phyloP scores from a whole-genome alignment of 2,329 filamentous ascomycete genomes.

The Exutisphaerella laricina region DNA sequence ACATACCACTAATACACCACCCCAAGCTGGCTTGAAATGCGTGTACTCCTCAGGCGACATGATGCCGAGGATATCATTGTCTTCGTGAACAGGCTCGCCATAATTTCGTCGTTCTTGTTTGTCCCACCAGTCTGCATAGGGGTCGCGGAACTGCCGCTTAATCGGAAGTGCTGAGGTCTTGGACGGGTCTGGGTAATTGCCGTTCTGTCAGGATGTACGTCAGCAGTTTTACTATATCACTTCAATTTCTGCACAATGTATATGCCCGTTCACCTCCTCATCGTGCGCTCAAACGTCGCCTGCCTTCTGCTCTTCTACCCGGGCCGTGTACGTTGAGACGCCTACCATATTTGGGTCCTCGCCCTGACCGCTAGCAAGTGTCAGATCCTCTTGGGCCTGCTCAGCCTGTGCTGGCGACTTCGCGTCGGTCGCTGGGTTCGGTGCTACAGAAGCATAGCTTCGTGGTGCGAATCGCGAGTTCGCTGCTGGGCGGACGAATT shows the following conservation, averaged over 20 bases:
- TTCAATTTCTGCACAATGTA: too few relatives aligned
- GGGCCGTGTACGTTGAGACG: background rate
- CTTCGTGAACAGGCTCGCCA: conserved; percentile 93
- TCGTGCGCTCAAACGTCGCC: too few relatives aligned
- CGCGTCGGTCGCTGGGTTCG: conserved; percentile 20
- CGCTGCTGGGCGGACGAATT: conserved; percentile 22
- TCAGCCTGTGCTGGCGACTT: conserved; percentile 26
- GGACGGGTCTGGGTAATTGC: conserved; percentile 74
- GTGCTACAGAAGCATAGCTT: conserved; percentile 20
- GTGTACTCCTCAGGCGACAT: conserved; percentile 88
- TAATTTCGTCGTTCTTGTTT: conserved; percentile 96
- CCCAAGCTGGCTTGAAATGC: conserved; percentile 69
- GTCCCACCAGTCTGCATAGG: conserved; percentile 93
- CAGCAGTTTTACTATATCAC: too few relatives aligned
- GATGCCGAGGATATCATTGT: conserved; percentile 86
- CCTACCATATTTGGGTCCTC: conserved; percentile 32
- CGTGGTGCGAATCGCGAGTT: conserved; percentile 22
- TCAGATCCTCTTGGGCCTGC: conserved; percentile 26
- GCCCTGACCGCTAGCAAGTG: conserved; percentile 9
- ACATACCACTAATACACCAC: conserved; percentile 49
- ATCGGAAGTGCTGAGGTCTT: conserved; percentile 44
- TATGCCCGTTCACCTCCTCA: too few relatives aligned
- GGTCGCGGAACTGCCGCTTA: conserved; percentile 90
- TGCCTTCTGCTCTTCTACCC: background rate
- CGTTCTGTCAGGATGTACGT: too few relatives aligned